Evolutionary conservation across 257 asterid genomes (phyloP), one percentile per base, ranked within the genome.

Genomic region (Solanum gracilifrons): DNA sequence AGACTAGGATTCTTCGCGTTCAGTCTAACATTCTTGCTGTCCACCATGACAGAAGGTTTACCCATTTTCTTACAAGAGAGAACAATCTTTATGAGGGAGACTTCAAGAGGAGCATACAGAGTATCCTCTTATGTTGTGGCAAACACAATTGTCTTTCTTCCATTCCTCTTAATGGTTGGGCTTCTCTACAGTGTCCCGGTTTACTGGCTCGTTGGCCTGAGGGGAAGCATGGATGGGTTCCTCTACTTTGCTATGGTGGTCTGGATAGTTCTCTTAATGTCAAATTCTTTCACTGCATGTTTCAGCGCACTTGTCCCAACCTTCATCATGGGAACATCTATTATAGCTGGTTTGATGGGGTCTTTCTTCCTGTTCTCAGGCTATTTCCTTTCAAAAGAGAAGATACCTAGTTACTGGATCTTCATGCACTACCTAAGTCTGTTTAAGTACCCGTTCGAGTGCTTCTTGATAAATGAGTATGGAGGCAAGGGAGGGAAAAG

Each of bases 341-440:
- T 95, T 29, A 94, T 95, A n/a, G 94, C 99, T 1, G 99, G 99
- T 32, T 76, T 95, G 39, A 96, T 95, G 99, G 99, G 99, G 21
- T 93, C 96, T 2, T 96, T 96, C 90, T 96, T 96, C 27, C 95
- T 96, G 39, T 96, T 96, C 83, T 96, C 99, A 1, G 99, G 99
- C 85, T 95, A 95, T 75, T 96, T 95, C 64, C 94, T 96, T 3
- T 85, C 93, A 7, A 85, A 93, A 86, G 94, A 92, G 20, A 89
- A 87, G 23, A 94, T 95, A 85, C 98, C 99, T 6, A 64, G 7
- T 20, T 95, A 94, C 84, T 96, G 98, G 98, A 90, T 92, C 9
- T 96, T 95, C 86, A 94, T 96, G 99, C 98, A 96, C 41, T 96
- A 96, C 82, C 64, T 95, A 91, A 96, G 99, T 62, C 88, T 96